phyloP scores from a whole-genome alignment of 2,329 filamentous ascomycete genomes.

The Botrytis aclada region DNA sequence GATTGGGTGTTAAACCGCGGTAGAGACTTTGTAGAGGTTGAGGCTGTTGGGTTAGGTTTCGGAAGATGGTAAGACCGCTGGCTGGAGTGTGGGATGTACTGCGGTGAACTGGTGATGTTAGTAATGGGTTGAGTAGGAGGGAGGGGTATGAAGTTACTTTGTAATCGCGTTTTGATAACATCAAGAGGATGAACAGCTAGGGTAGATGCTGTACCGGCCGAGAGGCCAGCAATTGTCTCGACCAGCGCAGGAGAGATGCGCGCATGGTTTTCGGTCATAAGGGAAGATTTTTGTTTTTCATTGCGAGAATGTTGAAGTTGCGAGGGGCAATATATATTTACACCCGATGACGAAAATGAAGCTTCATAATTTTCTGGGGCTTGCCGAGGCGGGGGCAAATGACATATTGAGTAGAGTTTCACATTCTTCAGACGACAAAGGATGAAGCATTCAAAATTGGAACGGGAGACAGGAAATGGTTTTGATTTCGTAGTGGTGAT shows the following conservation, averaged over 20 bases:
- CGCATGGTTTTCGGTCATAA: constrained; percentile 43
- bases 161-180: constrained; percentile 92
- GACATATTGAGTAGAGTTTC: neutral
- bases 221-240: constrained; percentile 86
- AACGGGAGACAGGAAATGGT: constrained; percentile 10
- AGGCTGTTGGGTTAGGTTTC: constrained; percentile 44
- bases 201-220: constrained; percentile 82
- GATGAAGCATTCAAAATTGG: neutral
- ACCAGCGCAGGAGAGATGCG: constrained; percentile 73
- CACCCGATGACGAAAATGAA: constrained; percentile 28
- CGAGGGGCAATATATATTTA: constrained; percentile 12
- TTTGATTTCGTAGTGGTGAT: constrained; percentile 32
- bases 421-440: neutral
- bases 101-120: constrained; percentile 48
- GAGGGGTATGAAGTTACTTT: constrained; percentile 54
- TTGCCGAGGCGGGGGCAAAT: constrained; percentile 26
- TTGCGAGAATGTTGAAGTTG: constrained; percentile 24
- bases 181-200: constrained; percentile 89
- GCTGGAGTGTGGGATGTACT: constrained; percentile 43
- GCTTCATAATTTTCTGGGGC: constrained; percentile 23
- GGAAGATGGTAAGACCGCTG: constrained; percentile 53
- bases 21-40: constrained; percentile 70
- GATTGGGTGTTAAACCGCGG: constrained; percentile 83
- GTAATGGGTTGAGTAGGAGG: constrained; percentile 39
- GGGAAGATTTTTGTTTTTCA: constrained; percentile 21